Percentiles rank a stretch among this genome's conserved stretches.
phyloP scores from a whole-genome alignment of 805 yeast genomes.

The Saccharomyces eubayanus region DNA sequence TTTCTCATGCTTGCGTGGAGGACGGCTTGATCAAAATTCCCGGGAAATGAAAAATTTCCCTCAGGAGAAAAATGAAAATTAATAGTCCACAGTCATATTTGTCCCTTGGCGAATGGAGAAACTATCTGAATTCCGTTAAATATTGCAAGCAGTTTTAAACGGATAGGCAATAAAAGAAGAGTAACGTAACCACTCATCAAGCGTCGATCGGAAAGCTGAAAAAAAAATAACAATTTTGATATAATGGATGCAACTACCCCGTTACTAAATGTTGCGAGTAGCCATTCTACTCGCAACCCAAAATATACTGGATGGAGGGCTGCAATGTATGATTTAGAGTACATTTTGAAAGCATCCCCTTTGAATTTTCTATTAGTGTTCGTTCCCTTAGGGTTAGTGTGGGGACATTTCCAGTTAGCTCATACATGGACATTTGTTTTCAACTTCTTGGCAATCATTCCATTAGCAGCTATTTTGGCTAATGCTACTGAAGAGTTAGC shows the following conservation, averaged over 20 bases:
- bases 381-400: slow-evolving; percentile 82
- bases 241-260: slow-evolving; percentile 18
- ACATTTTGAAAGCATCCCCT: slow-evolving; percentile 48
- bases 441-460: slow-evolving; percentile 85
- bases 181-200: neutral
- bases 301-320: slow-evolving; percentile 11
- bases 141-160: neutral
- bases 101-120: neutral
- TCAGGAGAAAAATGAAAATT: neutral
- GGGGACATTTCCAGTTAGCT: slow-evolving; percentile 52
- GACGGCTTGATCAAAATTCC: neutral
- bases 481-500: slow-evolving; percentile 91
- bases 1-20: neutral
- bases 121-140: neutral
- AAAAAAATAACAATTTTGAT: neutral
- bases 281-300: neutral
- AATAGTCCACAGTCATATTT: neutral
- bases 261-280: slow-evolving; percentile 7
- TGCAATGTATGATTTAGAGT: slow-evolving; percentile 15
- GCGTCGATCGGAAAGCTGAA: neutral
- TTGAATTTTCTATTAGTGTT: slow-evolving; percentile 70
- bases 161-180: neutral
- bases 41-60: neutral
- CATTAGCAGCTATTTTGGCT: slow-evolving; percentile 83
- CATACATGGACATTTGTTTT: slow-evolving; percentile 53